phyloP scores from a whole-genome alignment of 139 green algal species.

The Gonium pectorale region DNA sequence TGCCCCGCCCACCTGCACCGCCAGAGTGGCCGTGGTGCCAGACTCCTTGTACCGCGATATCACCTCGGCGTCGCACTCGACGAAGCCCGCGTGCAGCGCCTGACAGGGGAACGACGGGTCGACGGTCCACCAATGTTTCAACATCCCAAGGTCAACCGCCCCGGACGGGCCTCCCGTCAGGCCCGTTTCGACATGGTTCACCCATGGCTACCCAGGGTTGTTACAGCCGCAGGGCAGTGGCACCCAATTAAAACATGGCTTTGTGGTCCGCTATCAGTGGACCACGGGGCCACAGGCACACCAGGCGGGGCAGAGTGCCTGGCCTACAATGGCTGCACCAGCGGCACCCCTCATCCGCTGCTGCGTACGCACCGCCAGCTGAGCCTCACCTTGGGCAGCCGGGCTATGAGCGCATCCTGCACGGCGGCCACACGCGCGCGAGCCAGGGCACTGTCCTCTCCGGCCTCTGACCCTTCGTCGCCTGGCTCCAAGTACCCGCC shows the following conservation, averaged over 20 bases:
- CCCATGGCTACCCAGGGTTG: no score
- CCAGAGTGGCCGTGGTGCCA: slow-evolving; percentile 89
- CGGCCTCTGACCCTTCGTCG: neutral
- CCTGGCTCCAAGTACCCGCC: slow-evolving; percentile 6
- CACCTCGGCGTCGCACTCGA: slow-evolving; percentile 56
- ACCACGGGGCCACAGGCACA: no score
- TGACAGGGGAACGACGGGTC: slow-evolving; percentile 14
- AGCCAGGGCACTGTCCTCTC: neutral
- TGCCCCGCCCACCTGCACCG: slow-evolving; percentile 51
- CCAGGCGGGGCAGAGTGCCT: no score
- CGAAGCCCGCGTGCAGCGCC: slow-evolving; percentile 66
- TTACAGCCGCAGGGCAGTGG: no score
- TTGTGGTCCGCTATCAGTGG: no score
- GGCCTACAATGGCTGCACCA: neutral
- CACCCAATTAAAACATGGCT: no score
- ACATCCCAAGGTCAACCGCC: neutral
- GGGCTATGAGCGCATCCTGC: slow-evolving; percentile 35
- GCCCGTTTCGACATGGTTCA: no score
- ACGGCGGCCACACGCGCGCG: slow-evolving; percentile 3
- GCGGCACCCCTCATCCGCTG: neutral
- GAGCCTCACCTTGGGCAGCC: slow-evolving; percentile 61
- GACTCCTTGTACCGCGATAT: slow-evolving; percentile 50
- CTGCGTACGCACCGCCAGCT: neutral
- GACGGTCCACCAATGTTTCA: neutral
- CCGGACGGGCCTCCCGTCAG: no score